Conservation (phyloP, 1,284 basidiomycete species). For the Austroboletus niveus region DNA sequence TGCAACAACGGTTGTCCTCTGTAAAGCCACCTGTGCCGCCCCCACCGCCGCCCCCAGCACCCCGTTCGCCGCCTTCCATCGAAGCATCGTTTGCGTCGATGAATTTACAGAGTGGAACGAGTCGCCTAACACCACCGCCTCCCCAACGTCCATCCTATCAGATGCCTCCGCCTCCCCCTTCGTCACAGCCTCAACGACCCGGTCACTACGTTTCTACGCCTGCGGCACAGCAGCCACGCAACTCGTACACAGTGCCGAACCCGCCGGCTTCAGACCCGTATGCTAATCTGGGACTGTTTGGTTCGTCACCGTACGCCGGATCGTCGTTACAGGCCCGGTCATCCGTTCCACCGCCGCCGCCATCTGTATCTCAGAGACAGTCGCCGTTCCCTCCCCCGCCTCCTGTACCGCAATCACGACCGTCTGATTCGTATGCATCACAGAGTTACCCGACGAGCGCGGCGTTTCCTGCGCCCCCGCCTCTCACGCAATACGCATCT, state of each 20-base stretch:
- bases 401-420: conserved; percentile 27
- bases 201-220: conserved; percentile 36
- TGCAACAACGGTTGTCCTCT: conserved; percentile 57
- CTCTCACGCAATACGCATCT: conserved; percentile 25
- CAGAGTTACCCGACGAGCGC: conserved; percentile 23
- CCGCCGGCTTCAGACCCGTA: conserved; percentile 50
- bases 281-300: conserved; percentile 48
- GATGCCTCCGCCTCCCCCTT: conserved; percentile 16
- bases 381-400: conserved; percentile 26
- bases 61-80: conserved; percentile 41
- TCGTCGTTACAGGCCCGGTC: conserved; percentile 11
- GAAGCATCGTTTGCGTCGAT: conserved; percentile 56
- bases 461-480: conserved; percentile 34
- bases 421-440: conserved; percentile 21
- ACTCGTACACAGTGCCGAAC: conserved; percentile 29
- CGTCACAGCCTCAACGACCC: conserved; percentile 37
- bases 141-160: conserved; percentile 27
- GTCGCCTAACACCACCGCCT: conserved; percentile 31
- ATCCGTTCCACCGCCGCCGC: conserved; percentile 31
- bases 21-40: conserved; percentile 44
- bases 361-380: conserved; percentile 21
- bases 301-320: conserved; percentile 19
- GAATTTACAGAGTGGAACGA: conserved; percentile 32
- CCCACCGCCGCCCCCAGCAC: conserved; percentile 42
- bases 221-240: conserved; percentile 36